These are phyloP conservation scores for Carex parvula DNA, from an alignment of 176 grass and related monocot genomes.

Conservation along the genomic window DNA sequence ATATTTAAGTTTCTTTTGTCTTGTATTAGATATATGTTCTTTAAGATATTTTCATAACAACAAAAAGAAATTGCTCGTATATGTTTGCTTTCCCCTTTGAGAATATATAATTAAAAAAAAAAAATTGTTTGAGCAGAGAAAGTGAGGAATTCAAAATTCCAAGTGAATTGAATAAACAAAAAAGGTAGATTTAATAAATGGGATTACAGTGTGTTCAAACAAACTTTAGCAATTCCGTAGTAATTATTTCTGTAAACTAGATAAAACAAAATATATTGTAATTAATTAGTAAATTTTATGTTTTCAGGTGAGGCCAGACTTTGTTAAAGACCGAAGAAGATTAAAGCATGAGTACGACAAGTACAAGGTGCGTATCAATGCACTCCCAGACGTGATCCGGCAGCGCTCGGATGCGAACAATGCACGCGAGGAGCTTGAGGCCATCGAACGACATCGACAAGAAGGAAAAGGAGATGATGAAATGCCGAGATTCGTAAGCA, in stretches of 20 bases:
- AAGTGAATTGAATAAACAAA: background rate
- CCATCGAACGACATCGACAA: conserved; percentile 29
- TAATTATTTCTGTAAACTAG: background rate
- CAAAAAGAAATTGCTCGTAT: background rate
- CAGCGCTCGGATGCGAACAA: conserved; percentile 58
- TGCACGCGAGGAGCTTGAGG: conserved; percentile 46
- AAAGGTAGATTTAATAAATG: background rate
- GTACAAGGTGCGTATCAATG: conserved; percentile 71
- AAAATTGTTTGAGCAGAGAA: background rate
- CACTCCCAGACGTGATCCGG: conserved; percentile 50
- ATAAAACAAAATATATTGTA: background rate
- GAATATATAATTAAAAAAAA: background rate
- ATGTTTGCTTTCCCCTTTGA: background rate
- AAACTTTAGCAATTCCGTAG: background rate
- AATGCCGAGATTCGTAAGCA: conserved; percentile 18
- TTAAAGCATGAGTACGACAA: conserved; percentile 80
- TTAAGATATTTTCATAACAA: background rate
- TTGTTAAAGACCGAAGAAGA: conserved; percentile 80
- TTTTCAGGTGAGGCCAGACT: conserved; percentile 52
- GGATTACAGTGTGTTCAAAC: background rate
- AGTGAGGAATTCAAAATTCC: background rate
- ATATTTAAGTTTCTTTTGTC: background rate
- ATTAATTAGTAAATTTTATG: background rate
- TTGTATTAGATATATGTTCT: background rate
- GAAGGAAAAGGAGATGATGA: conserved; percentile 32